A percentile compares a stretch with the other conserved stretches of the same genome.
Evolutionary conservation across 352 stramenopile species (phyloP).

Genomic region (Globisporangium megalacanthum): DNA sequence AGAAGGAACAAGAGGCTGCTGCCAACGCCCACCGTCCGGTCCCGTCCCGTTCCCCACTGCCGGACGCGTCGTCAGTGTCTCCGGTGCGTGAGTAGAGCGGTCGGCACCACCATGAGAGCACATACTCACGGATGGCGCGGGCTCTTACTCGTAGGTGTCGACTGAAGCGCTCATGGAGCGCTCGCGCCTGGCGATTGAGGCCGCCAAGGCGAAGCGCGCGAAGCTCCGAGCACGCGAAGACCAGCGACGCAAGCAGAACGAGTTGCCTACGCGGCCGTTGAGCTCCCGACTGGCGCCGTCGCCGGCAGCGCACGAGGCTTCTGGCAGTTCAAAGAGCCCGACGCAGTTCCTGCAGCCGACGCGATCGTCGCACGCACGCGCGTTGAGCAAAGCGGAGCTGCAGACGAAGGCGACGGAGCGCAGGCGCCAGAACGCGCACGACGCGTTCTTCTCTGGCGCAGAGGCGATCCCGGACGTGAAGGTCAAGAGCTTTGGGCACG

Average conservation of each 20-base stretch:
- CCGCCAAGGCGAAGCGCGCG: slow-evolving; percentile 43
- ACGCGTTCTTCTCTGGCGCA: slow-evolving; percentile 42
- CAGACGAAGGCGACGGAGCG: slow-evolving; percentile 27
- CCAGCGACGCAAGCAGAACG: slow-evolving; percentile 24
- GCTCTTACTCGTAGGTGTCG: slow-evolving; percentile 23
- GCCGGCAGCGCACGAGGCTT: slow-evolving; percentile 1
- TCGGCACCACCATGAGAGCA: background rate
- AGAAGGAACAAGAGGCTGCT: slow-evolving; percentile 62
- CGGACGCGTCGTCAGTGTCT: slow-evolving; percentile 10
- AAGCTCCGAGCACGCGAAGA: slow-evolving; percentile 39
- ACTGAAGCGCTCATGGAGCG: slow-evolving; percentile 43
- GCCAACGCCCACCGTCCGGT: slow-evolving; percentile 7
- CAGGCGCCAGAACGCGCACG: slow-evolving; percentile 42
- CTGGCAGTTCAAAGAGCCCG: slow-evolving; percentile 5
- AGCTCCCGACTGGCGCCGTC: background rate
- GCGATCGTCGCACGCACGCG: slow-evolving; percentile 43
- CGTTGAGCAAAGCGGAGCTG: slow-evolving; percentile 43
- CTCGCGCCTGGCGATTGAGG: slow-evolving; percentile 52
- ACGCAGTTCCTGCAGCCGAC: slow-evolving; percentile 36
- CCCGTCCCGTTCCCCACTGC: slow-evolving; percentile 12
- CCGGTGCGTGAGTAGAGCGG: slow-evolving; percentile 20
- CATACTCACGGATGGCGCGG: background rate
- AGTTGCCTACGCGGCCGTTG: slow-evolving; percentile 36
- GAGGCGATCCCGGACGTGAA: slow-evolving; percentile 46
- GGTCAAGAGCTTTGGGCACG: slow-evolving; percentile 64